phyloP scores from a whole-genome alignment of 129 eudicot genomes.

The Flaveria brownii region DNA sequence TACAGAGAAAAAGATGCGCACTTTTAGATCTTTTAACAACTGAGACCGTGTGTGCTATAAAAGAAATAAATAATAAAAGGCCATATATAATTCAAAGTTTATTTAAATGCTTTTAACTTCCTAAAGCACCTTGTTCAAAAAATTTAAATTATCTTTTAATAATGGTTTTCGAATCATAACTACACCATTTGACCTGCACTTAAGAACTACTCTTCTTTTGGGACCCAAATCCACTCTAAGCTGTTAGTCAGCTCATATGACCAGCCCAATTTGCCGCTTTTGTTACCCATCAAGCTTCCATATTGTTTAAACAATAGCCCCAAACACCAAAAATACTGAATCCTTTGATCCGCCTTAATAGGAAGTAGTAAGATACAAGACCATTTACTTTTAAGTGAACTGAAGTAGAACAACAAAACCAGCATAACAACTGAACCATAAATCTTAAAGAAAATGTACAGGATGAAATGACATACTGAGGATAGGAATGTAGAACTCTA shows the following conservation, averaged over 20 bases:
- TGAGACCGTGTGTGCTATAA: not conserved
- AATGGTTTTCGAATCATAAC: not conserved
- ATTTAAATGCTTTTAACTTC: not conserved
- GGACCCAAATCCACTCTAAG: conserved; percentile 1
- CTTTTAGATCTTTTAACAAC: not conserved
- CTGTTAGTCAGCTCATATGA: not conserved
- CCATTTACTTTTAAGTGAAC: conserved; percentile 5
- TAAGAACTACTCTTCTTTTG: not conserved
- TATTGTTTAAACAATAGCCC: not conserved
- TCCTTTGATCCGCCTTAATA: conserved; percentile 5
- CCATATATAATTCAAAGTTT: not conserved
- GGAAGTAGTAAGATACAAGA: conserved; percentile 21
- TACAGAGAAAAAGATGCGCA: not conserved
- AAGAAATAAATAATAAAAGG: not conserved
- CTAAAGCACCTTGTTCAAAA: not conserved
- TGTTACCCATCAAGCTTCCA: conserved; percentile 7
- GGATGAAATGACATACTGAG: not conserved
- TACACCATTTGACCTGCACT: not conserved
- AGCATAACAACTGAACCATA: not conserved
- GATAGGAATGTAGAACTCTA: conserved; percentile 1
- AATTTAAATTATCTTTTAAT: not conserved
- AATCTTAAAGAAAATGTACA: not conserved
- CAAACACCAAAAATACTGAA: not conserved
- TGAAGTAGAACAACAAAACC: not conserved
- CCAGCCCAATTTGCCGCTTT: conserved; percentile 13